Evolutionary conservation across 2,329 filamentous ascomycete species (phyloP).

Genomic region (Fusarium decemcellulare): DNA sequence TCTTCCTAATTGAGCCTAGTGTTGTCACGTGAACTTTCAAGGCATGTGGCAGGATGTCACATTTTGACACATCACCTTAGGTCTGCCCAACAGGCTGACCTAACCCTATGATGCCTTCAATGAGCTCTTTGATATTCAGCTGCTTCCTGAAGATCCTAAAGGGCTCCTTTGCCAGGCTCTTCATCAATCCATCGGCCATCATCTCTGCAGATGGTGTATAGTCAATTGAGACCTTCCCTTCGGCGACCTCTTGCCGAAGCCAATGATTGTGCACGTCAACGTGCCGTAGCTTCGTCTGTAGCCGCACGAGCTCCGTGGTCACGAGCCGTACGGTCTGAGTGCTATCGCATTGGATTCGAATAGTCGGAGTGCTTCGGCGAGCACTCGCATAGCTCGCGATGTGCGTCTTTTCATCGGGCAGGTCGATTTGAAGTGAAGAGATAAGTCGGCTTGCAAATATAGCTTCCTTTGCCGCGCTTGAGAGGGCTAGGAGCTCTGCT

Average conservation of each 20-base stretch:
- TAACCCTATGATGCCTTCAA: no score
- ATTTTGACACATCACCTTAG: no score
- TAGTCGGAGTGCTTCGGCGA: neutral
- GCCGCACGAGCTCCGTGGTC: neutral
- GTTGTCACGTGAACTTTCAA: no score
- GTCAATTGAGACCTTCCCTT: neutral
- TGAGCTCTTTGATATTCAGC: neutral
- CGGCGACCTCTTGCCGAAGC: neutral
- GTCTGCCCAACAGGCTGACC: no score
- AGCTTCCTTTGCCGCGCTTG: neutral
- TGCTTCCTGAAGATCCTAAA: neutral
- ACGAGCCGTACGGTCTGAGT: neutral
- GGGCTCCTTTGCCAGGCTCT: neutral
- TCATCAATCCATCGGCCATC: neutral
- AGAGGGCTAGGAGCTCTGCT: constrained; percentile 15
- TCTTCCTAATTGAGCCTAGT: no score
- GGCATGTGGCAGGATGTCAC: no score
- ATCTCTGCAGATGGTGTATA: neutral
- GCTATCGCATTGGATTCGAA: constrained; percentile 1
- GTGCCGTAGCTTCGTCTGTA: neutral
- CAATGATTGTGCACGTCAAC: constrained; percentile 13
- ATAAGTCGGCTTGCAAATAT: neutral
- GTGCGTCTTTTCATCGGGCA: no score
- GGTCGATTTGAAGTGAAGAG: neutral
- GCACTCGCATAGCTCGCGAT: no score